Percentiles rank a stretch among this genome's conserved stretches.
phyloP scores from a whole-genome alignment of 345 rosid species.

The Eucalyptus paniculata region DNA sequence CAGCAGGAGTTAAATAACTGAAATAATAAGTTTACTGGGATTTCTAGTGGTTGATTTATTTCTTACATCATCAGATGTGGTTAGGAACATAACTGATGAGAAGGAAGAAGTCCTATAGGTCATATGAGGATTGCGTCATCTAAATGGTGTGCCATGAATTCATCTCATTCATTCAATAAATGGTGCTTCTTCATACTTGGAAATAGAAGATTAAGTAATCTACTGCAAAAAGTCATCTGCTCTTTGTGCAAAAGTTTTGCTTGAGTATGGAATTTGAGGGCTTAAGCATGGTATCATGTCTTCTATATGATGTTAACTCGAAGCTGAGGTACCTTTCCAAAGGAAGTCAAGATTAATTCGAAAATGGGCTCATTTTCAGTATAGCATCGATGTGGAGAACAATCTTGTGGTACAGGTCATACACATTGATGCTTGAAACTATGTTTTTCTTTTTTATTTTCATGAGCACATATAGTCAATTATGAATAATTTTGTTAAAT shows the following conservation, averaged over 20 bases:
- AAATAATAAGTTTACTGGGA: background rate
- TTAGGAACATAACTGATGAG: background rate
- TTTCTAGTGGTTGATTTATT: background rate
- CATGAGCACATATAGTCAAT: background rate
- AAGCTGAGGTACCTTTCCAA: background rate
- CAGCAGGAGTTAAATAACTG: background rate
- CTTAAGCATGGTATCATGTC: background rate
- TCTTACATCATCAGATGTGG: background rate
- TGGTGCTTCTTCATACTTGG: background rate
- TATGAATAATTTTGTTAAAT: background rate
- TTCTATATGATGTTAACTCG: background rate
- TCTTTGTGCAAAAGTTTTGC: background rate
- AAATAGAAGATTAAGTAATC: background rate
- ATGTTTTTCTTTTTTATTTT: background rate
- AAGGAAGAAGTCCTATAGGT: background rate
- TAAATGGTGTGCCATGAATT: background rate
- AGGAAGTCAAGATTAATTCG: background rate
- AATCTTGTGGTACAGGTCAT: background rate
- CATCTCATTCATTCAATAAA: background rate
- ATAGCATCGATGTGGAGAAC: background rate
- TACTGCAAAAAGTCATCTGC: background rate
- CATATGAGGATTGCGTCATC: background rate
- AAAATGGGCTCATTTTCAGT: background rate
- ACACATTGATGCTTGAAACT: background rate
- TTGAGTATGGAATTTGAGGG: background rate